Evolutionary conservation across 1,139 yeast species (phyloP).

Genomic region (Lizanozyma gosingica): DNA sequence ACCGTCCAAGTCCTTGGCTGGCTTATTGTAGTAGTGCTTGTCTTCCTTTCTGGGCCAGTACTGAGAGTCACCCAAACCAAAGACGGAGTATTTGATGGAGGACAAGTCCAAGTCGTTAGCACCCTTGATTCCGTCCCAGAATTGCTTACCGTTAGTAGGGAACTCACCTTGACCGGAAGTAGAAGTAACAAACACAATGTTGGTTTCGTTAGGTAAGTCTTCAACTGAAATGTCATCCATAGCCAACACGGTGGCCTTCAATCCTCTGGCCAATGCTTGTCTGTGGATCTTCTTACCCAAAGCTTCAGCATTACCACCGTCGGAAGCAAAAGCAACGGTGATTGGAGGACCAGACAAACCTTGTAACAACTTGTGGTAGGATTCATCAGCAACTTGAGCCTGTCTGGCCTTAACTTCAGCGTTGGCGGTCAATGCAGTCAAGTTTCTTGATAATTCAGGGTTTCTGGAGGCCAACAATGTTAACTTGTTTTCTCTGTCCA

Average conservation of each 20-base stretch:
- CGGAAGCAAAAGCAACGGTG: constrained; percentile 86
- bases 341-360: constrained; percentile 92
- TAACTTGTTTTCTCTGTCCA: constrained; percentile 84
- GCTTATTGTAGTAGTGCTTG: constrained; percentile 87
- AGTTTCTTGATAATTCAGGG: constrained; percentile 72
- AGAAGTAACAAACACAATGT: constrained; percentile 73
- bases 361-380: constrained; percentile 67
- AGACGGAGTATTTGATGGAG: constrained; percentile 60
- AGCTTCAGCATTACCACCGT: constrained; percentile 88
- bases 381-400: constrained; percentile 62
- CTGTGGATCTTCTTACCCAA: constrained; percentile 75
- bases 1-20: constrained; percentile 64
- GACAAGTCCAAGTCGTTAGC: constrained; percentile 69
- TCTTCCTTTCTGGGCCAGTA: constrained; percentile 98
- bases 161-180: constrained; percentile 98
- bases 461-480: constrained; percentile 62
- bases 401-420: constrained; percentile 51
- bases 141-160: constrained; percentile 87
- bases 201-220: constrained; percentile 73
- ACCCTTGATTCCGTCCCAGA: constrained; percentile 78
- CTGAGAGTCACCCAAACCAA: constrained; percentile 87
- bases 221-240: constrained; percentile 84
- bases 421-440: constrained; percentile 55
- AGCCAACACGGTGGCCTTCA: constrained; percentile 65
- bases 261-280: constrained; percentile 81